These are phyloP conservation scores for Chlorella sorokiniana DNA, from an alignment of 139 green algal species.

Conservation along the genomic window DNA sequence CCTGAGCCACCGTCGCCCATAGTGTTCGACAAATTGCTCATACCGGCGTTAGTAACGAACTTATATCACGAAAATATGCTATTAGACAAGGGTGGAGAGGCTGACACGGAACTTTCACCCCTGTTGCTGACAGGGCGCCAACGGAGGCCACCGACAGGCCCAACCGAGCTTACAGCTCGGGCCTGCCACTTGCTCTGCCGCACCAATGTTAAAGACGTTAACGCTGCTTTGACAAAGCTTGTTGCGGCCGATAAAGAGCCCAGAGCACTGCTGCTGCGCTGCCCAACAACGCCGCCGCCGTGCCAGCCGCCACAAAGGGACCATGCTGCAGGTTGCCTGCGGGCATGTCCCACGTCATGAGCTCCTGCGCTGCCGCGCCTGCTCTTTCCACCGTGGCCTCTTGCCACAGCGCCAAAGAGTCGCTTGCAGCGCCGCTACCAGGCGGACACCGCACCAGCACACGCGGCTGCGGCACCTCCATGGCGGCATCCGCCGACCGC, in stretches of 20 bases:
- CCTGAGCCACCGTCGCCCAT: not conserved
- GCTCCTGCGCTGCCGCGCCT: not conserved
- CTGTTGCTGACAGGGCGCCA: too few relatives aligned
- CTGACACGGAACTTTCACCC: too few relatives aligned
- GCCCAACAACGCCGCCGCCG: not conserved
- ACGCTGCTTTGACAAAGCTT: not conserved
- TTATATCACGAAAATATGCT: not conserved
- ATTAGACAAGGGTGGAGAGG: too few relatives aligned
- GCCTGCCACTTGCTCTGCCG: too few relatives aligned
- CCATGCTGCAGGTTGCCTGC: slow-evolving; percentile 14
- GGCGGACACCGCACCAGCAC: slow-evolving; percentile 23
- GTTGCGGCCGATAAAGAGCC: not conserved
- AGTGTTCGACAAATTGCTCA: not conserved
- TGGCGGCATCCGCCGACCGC: not conserved
- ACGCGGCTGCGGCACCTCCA: not conserved
- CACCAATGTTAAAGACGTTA: not conserved
- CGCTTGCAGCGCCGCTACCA: not conserved
- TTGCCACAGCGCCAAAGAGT: not conserved
- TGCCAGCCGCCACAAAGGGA: not conserved
- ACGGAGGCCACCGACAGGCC: too few relatives aligned
- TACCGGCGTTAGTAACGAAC: not conserved
- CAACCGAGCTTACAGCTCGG: too few relatives aligned
- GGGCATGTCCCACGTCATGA: slow-evolving; percentile 5
- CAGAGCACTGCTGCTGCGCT: slow-evolving; percentile 2
- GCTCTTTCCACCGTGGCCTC: not conserved